Base-by-base conservation (phyloP, 257 asterid genomes). In the Thymus quinquecostatus region DNA sequence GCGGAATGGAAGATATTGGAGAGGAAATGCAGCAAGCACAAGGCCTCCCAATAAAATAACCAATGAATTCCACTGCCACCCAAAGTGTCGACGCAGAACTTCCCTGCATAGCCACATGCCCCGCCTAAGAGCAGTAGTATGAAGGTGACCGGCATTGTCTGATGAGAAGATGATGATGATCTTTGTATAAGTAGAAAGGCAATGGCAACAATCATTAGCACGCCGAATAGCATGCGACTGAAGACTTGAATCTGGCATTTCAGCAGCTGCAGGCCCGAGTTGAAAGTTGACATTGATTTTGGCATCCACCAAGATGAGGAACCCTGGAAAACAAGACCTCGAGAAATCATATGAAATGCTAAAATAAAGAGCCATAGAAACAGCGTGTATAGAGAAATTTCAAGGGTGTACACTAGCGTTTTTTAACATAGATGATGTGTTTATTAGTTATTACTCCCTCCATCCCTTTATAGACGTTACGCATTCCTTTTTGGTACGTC, bases 291-390 rank as follows among this genome's bases (percentile, higher is more conserved):
- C 91, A 88, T 57, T 45, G 91, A 50, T 14, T 88, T 84, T 1
- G 98, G 97, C 83, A 91, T 78, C 95, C 92, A 88, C 97, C 97
- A 88, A 13, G 96, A 88, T 14, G 95, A 86, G 33, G 91, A 79
- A 40, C 69, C 92, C 99, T 94, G 82, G 82, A 72, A 68, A 14
- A 57, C 47, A 12, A 2, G 44, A 5, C 33, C 44, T 27, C 10
- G 8, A 53, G 56, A 21, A 21, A 28, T 21, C 28, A 10, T 28
- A 5, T 6, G 7, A 40, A 14, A 11, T 10, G 68, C 38, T 34
- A 34, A 4, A 34, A 34, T 36, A 36, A 36, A 36, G 40, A 36
- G 5, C 40, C 4, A 36, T 36, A 36, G 3, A 1, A 36, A 36
- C 4, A 36, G 40, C 40, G 5, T 36, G 40, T 6, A 36, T 36